Percentiles rank a stretch among this genome's conserved stretches.
Conservation (phyloP, 768 basidiomycete species). For the Mycena polygramma region DNA sequence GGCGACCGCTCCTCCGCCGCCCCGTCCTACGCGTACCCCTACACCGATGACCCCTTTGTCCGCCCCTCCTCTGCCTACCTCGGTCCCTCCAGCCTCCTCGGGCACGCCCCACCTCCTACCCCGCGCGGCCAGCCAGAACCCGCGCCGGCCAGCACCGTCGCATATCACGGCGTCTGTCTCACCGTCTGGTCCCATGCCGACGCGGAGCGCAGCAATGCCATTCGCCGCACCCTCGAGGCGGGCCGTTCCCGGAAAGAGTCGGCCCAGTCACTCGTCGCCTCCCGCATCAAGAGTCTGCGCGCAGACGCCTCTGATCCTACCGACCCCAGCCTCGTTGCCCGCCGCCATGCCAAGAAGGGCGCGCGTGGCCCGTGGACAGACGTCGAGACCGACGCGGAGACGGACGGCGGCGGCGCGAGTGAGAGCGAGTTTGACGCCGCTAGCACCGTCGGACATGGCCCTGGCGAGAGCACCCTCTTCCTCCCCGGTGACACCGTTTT, state of each 20-base stretch:
- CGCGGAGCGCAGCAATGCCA: constrained; percentile 85
- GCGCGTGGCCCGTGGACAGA: constrained; percentile 80
- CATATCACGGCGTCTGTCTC: constrained; percentile 92
- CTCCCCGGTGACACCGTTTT: constrained; percentile 92
- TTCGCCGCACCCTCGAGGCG: constrained; percentile 85
- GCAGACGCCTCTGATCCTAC: constrained; percentile 62
- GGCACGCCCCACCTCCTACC: constrained; percentile 51
- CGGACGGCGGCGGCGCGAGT: constrained; percentile 80
- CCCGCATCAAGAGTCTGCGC: constrained; percentile 75
- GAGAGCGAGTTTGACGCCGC: constrained; percentile 91
- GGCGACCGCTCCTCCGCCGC: constrained; percentile 75
- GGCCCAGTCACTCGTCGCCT: constrained; percentile 77
- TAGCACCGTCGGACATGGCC: constrained; percentile 84
- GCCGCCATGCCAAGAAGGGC: constrained; percentile 66
- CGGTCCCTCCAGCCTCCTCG: constrained; percentile 78
- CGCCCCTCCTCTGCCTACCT: constrained; percentile 86
- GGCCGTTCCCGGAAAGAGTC: constrained; percentile 85
- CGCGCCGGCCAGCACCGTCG: constrained; percentile 62
- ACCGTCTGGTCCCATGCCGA: constrained; percentile 98
- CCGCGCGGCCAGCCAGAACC: constrained; percentile 48
- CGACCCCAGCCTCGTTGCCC: constrained; percentile 69
- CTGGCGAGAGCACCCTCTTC: constrained; percentile 91
- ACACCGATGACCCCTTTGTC: constrained; percentile 82
- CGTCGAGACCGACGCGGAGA: constrained; percentile 83
- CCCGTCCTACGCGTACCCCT: constrained; percentile 80